phyloP scores from a whole-genome alignment of 306 rosid genomes.

The Bauhinia variegata region DNA sequence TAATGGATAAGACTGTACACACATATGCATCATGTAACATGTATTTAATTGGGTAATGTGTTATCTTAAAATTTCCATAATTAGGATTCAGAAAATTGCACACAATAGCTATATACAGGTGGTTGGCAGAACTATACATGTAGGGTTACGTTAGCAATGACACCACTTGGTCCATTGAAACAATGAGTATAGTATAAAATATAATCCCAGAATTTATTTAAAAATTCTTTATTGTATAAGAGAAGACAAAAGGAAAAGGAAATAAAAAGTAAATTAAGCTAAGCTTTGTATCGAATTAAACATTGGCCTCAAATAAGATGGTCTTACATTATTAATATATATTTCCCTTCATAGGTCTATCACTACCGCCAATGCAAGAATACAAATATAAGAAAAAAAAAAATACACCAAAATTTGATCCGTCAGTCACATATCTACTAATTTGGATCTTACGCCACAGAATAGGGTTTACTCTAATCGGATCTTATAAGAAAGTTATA shows the following conservation, averaged over 20 bases:
- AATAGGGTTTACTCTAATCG: too few relatives aligned
- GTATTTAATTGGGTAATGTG: conserved; percentile 13
- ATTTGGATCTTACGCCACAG: background rate
- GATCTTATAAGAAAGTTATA: too few relatives aligned
- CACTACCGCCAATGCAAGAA: background rate
- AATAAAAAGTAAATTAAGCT: conserved; percentile 4
- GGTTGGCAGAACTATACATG: too few relatives aligned
- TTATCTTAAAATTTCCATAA: conserved; percentile 10
- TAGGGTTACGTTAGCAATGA: conserved; percentile 45
- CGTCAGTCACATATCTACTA: too few relatives aligned
- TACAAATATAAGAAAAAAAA: too few relatives aligned
- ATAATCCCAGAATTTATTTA: background rate
- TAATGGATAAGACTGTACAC: too few relatives aligned
- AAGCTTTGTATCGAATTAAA: too few relatives aligned
- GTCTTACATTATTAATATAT: background rate
- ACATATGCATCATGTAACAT: background rate
- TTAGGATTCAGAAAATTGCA: background rate
- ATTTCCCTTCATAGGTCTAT: background rate
- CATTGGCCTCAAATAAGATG: background rate
- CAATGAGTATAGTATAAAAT: background rate
- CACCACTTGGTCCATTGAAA: conserved; percentile 23
- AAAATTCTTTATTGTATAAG: background rate
- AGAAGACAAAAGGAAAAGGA: too few relatives aligned
- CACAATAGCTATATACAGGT: too few relatives aligned
- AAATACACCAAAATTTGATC: too few relatives aligned